Percentiles rank a stretch among this genome's conserved stretches.
phyloP scores from a whole-genome alignment of 768 basidiomycete genomes.

The Rossbeevera mucosa region DNA sequence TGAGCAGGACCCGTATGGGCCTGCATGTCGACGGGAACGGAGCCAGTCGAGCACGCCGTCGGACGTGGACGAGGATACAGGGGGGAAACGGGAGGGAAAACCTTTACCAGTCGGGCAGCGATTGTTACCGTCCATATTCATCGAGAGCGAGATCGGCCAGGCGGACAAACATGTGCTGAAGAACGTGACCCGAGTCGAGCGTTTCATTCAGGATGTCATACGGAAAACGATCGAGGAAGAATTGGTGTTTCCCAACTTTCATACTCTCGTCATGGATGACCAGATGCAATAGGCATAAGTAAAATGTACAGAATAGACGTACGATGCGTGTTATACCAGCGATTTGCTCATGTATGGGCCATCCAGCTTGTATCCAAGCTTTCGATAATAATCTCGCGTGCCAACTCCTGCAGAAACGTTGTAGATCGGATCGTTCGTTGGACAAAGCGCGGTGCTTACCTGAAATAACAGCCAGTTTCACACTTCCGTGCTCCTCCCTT shows the following conservation, averaged over 20 bases:
- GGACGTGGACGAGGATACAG: constrained; percentile 58
- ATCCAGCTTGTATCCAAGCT: constrained; percentile 90
- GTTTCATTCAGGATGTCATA: constrained; percentile 93
- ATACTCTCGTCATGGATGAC: constrained; percentile 63
- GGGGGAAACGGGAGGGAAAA: constrained; percentile 48
- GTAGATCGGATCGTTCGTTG: background rate
- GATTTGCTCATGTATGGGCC: constrained; percentile 98
- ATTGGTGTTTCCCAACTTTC: constrained; percentile 94
- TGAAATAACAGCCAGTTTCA: constrained; percentile 96
- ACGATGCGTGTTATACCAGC: constrained; percentile 36
- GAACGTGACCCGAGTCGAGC: constrained; percentile 92
- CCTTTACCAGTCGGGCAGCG: constrained; percentile 77
- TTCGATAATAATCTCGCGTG: constrained; percentile 93
- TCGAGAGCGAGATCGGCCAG: constrained; percentile 97
- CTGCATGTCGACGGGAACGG: constrained; percentile 53
- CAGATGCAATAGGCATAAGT: constrained; percentile 11
- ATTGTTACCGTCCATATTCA: constrained; percentile 78
- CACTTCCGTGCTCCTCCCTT: constrained; percentile 91
- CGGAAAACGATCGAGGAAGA: constrained; percentile 95
- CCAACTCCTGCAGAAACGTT: constrained; percentile 67
- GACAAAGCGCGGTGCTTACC: constrained; percentile 44
- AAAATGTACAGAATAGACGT: constrained; percentile 11
- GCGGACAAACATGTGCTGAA: constrained; percentile 92
- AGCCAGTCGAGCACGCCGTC: constrained; percentile 49
- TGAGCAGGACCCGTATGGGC: constrained; percentile 81